These are phyloP conservation scores for Kodamaea alishanica DNA, from an alignment of 1,139 yeast species.

Conservation along the genomic window DNA sequence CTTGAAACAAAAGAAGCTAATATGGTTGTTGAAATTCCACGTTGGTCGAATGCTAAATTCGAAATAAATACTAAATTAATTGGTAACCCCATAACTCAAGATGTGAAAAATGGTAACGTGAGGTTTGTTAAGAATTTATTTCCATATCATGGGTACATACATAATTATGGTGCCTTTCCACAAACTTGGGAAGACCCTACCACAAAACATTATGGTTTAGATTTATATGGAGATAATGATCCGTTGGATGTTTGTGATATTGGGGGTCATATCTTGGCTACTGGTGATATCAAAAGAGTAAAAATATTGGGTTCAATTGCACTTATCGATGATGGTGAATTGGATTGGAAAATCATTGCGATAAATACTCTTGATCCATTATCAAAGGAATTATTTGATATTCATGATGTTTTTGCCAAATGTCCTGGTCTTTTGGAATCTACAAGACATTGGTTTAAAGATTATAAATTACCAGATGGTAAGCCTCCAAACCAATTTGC, in stretches of 20 bases:
- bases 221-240: conserved; percentile 84
- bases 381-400: conserved; percentile 66
- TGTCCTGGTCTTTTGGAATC: conserved; percentile 81
- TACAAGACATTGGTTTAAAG: conserved; percentile 87
- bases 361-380: conserved; percentile 73
- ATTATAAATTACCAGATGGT: conserved; percentile 87
- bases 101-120: conserved; percentile 76
- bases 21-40: conserved; percentile 86
- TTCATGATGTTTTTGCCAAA: conserved; percentile 69
- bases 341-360: conserved; percentile 90
- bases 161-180: conserved; percentile 92
- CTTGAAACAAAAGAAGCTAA: conserved; percentile 63
- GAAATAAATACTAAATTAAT: conserved; percentile 67
- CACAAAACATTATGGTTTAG: conserved; percentile 65
- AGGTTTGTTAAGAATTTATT: conserved; percentile 83
- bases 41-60: conserved; percentile 88
- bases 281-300: conserved; percentile 78
- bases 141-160: conserved; percentile 89
- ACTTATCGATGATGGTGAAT: conserved; percentile 85
- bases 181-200: conserved; percentile 95
- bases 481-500: conserved; percentile 87
- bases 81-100: conserved; percentile 84
- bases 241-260: conserved; percentile 90
- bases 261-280: conserved; percentile 65
- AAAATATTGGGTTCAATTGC: conserved; percentile 86